Conservation (phyloP, 176 grass and related monocot species). For the Oryza longistaminata region DNA sequence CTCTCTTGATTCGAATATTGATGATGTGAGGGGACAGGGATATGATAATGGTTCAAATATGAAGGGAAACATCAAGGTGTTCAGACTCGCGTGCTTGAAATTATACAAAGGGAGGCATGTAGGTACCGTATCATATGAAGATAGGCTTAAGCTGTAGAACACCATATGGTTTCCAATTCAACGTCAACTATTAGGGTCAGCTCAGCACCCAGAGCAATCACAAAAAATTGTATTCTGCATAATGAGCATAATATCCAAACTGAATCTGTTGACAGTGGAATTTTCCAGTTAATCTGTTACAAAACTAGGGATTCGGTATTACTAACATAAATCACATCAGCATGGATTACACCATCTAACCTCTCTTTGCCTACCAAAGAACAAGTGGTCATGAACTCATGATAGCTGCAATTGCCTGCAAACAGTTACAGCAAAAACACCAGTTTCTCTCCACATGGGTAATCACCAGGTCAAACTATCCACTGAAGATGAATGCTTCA, state of each 20-base stretch:
- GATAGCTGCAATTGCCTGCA: not conserved
- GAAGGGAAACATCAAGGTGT: too few species aligned
- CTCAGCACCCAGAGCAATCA: too few species aligned
- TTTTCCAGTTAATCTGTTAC: conserved; percentile 1
- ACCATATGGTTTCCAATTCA: too few species aligned
- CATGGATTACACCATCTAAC: not conserved
- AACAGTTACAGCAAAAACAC: conserved; percentile 1
- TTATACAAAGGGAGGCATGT: too few species aligned
- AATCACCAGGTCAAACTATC: not conserved
- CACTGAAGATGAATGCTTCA: not conserved
- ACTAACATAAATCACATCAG: conserved; percentile 23
- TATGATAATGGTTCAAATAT: too few species aligned
- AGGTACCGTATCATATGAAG: too few species aligned
- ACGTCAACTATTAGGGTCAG: too few species aligned
- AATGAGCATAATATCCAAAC: not conserved
- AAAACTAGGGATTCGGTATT: not conserved
- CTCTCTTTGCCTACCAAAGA: not conserved
- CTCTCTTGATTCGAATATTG: too few species aligned
- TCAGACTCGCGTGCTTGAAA: too few species aligned
- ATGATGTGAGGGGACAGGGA: too few species aligned
- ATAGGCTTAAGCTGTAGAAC: too few species aligned
- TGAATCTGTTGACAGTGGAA: not conserved
- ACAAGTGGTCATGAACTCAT: not conserved
- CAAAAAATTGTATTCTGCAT: not conserved
- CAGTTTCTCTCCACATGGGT: conserved; percentile 9